Conservation (phyloP, 1,284 basidiomycete species). For the Stereum hirsutum region DNA sequence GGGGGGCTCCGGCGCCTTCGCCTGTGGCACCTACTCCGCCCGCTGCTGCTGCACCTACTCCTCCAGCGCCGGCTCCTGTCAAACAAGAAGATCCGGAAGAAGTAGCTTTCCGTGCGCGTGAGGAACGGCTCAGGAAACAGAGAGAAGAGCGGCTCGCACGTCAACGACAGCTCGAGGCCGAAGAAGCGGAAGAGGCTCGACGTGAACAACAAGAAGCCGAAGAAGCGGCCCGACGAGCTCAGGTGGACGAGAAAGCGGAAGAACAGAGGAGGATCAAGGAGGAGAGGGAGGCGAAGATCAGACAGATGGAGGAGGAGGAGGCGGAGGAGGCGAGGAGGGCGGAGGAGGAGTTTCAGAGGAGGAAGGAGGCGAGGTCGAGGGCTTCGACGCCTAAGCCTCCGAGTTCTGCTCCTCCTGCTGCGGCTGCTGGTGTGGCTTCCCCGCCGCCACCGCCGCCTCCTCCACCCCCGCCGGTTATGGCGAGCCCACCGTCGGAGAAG, state of each 20-base stretch:
- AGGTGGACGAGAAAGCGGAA: slow-evolving; percentile 37
- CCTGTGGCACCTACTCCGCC: slow-evolving; percentile 18
- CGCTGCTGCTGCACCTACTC: slow-evolving; percentile 22
- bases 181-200: slow-evolving; percentile 60
- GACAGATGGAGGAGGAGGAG: slow-evolving; percentile 6
- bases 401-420: slow-evolving; percentile 4
- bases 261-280: slow-evolving; percentile 1
- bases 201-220: slow-evolving; percentile 45
- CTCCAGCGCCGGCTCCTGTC: slow-evolving; percentile 24
- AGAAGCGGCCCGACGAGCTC: slow-evolving; percentile 49
- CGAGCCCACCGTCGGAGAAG: slow-evolving; percentile 27
- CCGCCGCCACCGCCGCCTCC: slow-evolving; percentile 25
- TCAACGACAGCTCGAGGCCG: slow-evolving; percentile 58
- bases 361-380: slow-evolving; percentile 7
- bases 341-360: slow-evolving; percentile 3
- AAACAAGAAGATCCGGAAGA: slow-evolving; percentile 55
- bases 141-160: slow-evolving; percentile 57
- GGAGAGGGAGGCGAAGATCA: slow-evolving; percentile 1
- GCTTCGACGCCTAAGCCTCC: slow-evolving; percentile 14
- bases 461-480: slow-evolving; percentile 15
- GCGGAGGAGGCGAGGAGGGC: slow-evolving; percentile 5
- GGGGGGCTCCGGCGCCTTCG: slow-evolving; percentile 19
- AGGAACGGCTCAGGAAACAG: slow-evolving; percentile 58
- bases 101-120: slow-evolving; percentile 46
- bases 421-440: slow-evolving; percentile 13